Conservation (phyloP, 2,329 filamentous ascomycete genomes). For the Verticillium tricorpus region DNA sequence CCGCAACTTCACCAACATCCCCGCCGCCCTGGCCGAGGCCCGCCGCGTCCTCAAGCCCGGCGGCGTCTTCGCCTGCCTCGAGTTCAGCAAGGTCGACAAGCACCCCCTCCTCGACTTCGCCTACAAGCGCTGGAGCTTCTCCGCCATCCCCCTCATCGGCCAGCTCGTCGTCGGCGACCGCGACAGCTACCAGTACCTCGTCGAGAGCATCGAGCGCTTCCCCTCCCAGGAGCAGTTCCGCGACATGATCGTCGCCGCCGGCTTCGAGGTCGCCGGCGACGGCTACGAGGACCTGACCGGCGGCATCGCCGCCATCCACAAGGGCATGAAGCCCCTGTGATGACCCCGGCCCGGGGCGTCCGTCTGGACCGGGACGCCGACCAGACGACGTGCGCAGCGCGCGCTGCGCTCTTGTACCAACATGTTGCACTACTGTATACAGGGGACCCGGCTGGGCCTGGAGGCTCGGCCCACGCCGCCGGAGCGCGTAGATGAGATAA, state of each 20-base stretch:
- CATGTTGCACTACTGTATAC: neutral
- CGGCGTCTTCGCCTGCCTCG: conserved; percentile 92
- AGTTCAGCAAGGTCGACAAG: conserved; percentile 81
- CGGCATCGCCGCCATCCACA: conserved; percentile 93
- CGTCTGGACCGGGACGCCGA: neutral
- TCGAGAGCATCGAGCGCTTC: conserved; percentile 95
- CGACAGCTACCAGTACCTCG: conserved; percentile 96
- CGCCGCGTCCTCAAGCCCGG: conserved; percentile 88
- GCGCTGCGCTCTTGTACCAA: neutral
- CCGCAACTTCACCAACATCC: conserved; percentile 92
- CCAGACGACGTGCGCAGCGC: neutral
- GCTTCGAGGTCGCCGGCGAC: conserved; percentile 76
- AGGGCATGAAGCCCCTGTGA: conserved; percentile 76
- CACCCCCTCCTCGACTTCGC: conserved; percentile 74
- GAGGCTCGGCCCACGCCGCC: neutral
- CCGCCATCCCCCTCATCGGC: conserved; percentile 89
- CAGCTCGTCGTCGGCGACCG: conserved; percentile 91
- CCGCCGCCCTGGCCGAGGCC: conserved; percentile 75
- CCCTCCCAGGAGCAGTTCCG: conserved; percentile 82
- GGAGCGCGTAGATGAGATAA: neutral
- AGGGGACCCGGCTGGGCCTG: neutral
- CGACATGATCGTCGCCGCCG: conserved; percentile 76
- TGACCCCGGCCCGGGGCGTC: neutral
- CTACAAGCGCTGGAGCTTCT: conserved; percentile 96
- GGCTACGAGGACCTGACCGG: conserved; percentile 89